Evolutionary conservation across 148 eudicot species (phyloP), one percentile per base, ranked within the genome.

Genomic region (Spergularia marina): DNA sequence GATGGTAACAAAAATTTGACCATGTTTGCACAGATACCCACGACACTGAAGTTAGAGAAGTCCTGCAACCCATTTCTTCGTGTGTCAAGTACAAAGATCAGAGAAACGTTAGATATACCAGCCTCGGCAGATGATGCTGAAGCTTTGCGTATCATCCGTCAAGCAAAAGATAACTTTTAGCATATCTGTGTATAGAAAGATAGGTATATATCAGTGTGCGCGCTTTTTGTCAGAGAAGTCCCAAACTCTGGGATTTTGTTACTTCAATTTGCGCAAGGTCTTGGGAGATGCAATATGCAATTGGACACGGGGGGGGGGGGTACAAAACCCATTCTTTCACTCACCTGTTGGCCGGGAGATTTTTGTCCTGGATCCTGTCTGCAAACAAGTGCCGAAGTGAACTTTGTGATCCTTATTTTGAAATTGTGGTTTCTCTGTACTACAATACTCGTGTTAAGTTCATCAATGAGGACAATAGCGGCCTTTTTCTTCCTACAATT

Each of bases 21-120:
- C 52, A 6, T 25, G 63, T 55, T 58, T 73, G 47, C n/a, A 25
- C 75, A 93, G 98, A 88, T 89, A 83, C 98, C 98, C 4, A 91
- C 94, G 11, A 83, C 87, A 10, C 73, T 93, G 76, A 87, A 88
- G 82, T 78, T 77, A 59, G 98, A 93, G 82, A 89, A 89, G 83
- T 70, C 80, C 10, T 93, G 94, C 65, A 93, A 91, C 76, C 98
- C 98, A 18, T 91, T 91, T 78, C 89, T 93, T 65, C 88, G 98
- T 39, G 66, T 87, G 23, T 85, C 98, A 65, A 93, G 89, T 77
- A 13, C 34, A 41, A 94, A 91, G 78, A 91, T 93, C 68, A 89
- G 92, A 71, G 70, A 44, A 70, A 84, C 88, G 14, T 69, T 93
- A 25, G 87, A 83, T 39, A 88, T 91, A 60, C 84, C 91, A 62